Percentiles rank a stretch among this genome's conserved stretches.
Evolutionary conservation across 1,139 yeast genomes (phyloP).

Genomic region (Meyerozyma athensensis): DNA sequence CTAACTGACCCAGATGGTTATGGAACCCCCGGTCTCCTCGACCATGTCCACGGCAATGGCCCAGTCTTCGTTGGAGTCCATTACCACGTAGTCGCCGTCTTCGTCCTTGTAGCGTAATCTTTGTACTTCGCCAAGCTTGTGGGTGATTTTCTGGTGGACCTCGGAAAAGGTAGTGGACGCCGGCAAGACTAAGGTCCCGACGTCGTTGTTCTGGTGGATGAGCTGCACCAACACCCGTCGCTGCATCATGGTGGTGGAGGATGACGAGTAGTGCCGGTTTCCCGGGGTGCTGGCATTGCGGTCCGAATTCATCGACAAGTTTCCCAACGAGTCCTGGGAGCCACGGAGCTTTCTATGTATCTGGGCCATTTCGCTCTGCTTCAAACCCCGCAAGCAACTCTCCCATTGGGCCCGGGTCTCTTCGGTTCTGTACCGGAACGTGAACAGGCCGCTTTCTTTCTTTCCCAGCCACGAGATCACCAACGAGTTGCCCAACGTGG

Average conservation of each 20-base stretch:
- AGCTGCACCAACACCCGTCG: slow-evolving; percentile 18
- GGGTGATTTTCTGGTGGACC: slow-evolving; percentile 38
- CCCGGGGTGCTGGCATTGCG: slow-evolving; percentile 8
- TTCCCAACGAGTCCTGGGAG: slow-evolving; percentile 19
- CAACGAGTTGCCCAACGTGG: slow-evolving; percentile 47
- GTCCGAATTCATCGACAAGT: slow-evolving; percentile 7
- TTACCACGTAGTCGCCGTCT: slow-evolving; percentile 88
- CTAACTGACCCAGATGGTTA: slow-evolving; percentile 3
- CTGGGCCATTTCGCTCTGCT: slow-evolving; percentile 41
- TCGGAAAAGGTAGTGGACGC: slow-evolving; percentile 42
- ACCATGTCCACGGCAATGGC: slow-evolving; percentile 50
- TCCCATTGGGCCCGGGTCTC: slow-evolving; percentile 73
- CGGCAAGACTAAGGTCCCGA: slow-evolving; percentile 31
- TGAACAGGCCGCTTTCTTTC: slow-evolving; percentile 71
- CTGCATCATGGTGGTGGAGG: slow-evolving; percentile 46
- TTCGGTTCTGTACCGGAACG: slow-evolving; percentile 64
- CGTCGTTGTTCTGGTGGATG: slow-evolving; percentile 10
- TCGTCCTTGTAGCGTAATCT: slow-evolving; percentile 85
- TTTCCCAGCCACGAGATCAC: slow-evolving; percentile 77
- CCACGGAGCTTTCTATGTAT: slow-evolving; percentile 37
- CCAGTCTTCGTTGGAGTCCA: slow-evolving; percentile 81
- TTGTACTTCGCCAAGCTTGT: slow-evolving; percentile 32
- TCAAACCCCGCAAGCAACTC: slow-evolving; percentile 44
- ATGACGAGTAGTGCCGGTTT: slow-evolving; percentile 40
- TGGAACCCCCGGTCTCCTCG: slow-evolving; percentile 27